Base-by-base conservation (phyloP, 495 filamentous ascomycete genomes). In the Penicillium steckii region DNA sequence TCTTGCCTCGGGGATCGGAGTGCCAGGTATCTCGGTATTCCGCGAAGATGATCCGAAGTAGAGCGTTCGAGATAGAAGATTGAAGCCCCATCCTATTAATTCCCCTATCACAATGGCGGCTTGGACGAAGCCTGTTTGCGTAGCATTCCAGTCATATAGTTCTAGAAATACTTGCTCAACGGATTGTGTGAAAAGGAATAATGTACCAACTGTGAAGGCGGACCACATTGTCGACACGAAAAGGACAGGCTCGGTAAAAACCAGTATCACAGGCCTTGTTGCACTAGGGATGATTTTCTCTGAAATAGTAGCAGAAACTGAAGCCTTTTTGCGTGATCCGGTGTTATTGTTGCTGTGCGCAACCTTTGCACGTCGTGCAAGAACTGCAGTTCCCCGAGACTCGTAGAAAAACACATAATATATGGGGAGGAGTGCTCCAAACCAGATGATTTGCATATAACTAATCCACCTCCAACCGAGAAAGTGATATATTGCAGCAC, bases 211-310 rank as follows among this genome's bases (percentile, higher is more conserved):
- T 25, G 63, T 72, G 47, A 83, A 78, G 10, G 79, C 76, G 8
- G 75, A 71, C 73, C 75, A 79, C 24, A 82, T 52, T 2, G 73
- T 73, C 42, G 68, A 72, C 27, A 73, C 64, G 33, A 81, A 76
- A 3, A 83, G 71, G 9, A 84, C 81, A 1, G 69, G 67, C 56
- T 83, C 80, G 15, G 78, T 83, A 51, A 64, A 68, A 18, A 83
- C 70, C 46, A 84, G 56, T 19, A 69, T 45, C 4, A 74, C n/a
- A 5, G 80, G 79, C 2, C 77, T 69, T 18, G 57, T 49, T 7
- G 72, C 60, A 42, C 65, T 68, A 13, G 55, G 58, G n/a, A 33
- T 46, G 18, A 73, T 38, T 15, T 7, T 33, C n/a, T 33, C 30
- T 13, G 30, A 33, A 13, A 33, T 6, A 7, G n/a, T 6, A 3